A percentile compares a stretch with the other conserved stretches of the same genome.
phyloP scores from a whole-genome alignment of 208 protist species.

The Porcisia deanei region DNA sequence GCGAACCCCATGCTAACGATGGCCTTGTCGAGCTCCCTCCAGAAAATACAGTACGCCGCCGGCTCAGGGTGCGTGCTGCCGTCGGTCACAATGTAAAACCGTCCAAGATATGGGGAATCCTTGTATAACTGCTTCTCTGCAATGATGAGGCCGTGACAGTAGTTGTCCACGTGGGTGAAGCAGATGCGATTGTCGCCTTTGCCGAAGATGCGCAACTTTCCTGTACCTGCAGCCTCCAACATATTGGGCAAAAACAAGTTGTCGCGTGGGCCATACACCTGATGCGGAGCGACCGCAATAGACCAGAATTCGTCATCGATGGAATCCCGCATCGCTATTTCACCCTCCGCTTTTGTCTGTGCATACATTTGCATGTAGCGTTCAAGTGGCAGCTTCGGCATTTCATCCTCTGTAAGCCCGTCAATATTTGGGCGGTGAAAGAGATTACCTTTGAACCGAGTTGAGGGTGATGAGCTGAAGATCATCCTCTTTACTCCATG shows the following conservation, averaged over 20 bases:
- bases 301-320: slow-evolving; percentile 85
- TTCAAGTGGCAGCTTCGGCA: slow-evolving; percentile 85
- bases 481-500: slow-evolving; percentile 92
- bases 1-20: slow-evolving; percentile 88
- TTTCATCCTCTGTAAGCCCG: slow-evolving; percentile 90
- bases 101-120: slow-evolving; percentile 88
- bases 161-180: slow-evolving; percentile 97
- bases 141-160: slow-evolving; percentile 94
- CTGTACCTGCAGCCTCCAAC: slow-evolving; percentile 92
- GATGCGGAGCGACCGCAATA: slow-evolving; percentile 93
- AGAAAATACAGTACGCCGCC: slow-evolving; percentile 91
- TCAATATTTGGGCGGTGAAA: slow-evolving; percentile 92
- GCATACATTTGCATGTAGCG: slow-evolving; percentile 95
- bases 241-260: slow-evolving; percentile 96
- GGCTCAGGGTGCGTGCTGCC: slow-evolving; percentile 90
- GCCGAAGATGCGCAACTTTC: slow-evolving; percentile 93
- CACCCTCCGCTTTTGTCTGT: slow-evolving; percentile 92
- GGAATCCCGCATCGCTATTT: slow-evolving; percentile 85
- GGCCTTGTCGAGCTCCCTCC: slow-evolving; percentile 92
- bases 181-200: slow-evolving; percentile 93
- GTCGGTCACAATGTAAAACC: slow-evolving; percentile 97
- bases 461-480: slow-evolving; percentile 94
- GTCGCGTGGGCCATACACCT: slow-evolving; percentile 96
- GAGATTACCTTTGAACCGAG: slow-evolving; percentile 90
- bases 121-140: slow-evolving; percentile 89